Evolutionary conservation across 2,329 filamentous ascomycete genomes (phyloP).

Genomic region (Aspergillus quadrilineatus): DNA sequence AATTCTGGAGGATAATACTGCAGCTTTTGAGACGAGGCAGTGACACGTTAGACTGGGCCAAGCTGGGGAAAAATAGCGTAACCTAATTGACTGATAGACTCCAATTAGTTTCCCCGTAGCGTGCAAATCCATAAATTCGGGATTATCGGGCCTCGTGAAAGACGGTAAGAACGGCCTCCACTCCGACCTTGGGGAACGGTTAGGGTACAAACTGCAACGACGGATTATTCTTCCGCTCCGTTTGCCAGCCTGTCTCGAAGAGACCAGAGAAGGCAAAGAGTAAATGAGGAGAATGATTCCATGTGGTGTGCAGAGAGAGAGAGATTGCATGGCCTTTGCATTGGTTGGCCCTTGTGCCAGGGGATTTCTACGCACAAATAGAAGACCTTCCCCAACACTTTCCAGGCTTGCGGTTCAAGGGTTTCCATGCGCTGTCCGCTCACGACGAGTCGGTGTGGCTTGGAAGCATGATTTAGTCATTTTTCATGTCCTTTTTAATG

Average conservation of each 20-base stretch:
- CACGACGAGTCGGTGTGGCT: neutral
- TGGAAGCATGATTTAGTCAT: neutral
- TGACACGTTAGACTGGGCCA: slow-evolving; percentile 7
- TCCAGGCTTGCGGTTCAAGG: slow-evolving; percentile 10
- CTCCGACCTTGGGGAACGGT: neutral
- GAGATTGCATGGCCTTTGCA: neutral
- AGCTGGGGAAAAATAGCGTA: neutral
- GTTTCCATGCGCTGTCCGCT: slow-evolving; percentile 3
- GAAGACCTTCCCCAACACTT: slow-evolving; percentile 1
- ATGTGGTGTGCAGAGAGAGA: neutral
- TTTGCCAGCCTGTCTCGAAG: neutral
- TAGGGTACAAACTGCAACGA: neutral
- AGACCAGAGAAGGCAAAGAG: neutral
- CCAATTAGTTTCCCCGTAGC: neutral
- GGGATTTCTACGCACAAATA: neutral
- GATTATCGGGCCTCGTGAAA: neutral
- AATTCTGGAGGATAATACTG: neutral
- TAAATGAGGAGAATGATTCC: neutral
- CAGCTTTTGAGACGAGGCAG: slow-evolving; percentile 1
- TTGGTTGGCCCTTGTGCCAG: slow-evolving; percentile 1
- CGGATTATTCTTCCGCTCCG: neutral
- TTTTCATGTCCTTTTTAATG: neutral
- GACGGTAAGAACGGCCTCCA: neutral
- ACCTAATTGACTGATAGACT: neutral
- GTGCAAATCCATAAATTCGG: neutral